phyloP scores from a whole-genome alignment of 1,139 yeast species.

The Saccharomyces hybrid region DNA sequence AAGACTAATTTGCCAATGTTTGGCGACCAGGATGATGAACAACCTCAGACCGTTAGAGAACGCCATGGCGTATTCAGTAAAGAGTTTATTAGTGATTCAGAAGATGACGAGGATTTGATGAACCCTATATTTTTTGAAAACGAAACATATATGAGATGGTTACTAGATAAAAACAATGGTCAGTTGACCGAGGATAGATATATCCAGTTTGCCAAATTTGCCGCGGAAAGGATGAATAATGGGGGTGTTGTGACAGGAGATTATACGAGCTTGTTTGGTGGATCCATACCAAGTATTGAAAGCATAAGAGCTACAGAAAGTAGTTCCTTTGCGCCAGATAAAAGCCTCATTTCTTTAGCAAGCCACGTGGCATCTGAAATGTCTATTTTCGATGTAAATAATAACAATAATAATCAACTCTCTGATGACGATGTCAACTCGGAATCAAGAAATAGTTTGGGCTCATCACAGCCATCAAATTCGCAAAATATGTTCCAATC shows the following conservation, averaged over 20 bases:
- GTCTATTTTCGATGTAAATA: slow-evolving; percentile 7
- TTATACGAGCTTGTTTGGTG: slow-evolving; percentile 25
- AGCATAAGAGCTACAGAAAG: slow-evolving; percentile 8
- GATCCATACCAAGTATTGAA: slow-evolving; percentile 19
- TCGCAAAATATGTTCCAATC: neutral
- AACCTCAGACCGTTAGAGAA: neutral
- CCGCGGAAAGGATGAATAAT: slow-evolving; percentile 24
- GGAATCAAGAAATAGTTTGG: neutral
- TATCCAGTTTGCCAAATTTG: slow-evolving; percentile 21
- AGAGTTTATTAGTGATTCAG: slow-evolving; percentile 30
- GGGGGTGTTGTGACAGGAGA: slow-evolving; percentile 17
- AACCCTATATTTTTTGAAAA: slow-evolving; percentile 29
- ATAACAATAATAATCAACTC: slow-evolving; percentile 2
- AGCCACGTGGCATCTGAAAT: neutral
- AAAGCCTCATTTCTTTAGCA: slow-evolving; percentile 11
- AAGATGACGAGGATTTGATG: slow-evolving; percentile 20
- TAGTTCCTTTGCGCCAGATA: slow-evolving; percentile 9
- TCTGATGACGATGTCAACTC: neutral
- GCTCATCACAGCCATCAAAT: neutral
- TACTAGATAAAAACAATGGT: slow-evolving; percentile 25
- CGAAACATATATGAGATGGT: slow-evolving; percentile 29
- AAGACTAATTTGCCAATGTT: slow-evolving; percentile 11
- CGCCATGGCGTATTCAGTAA: slow-evolving; percentile 19
- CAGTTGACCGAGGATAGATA: slow-evolving; percentile 21
- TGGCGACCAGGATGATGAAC: slow-evolving; percentile 10